Evolutionary conservation across 495 filamentous ascomycete species (phyloP), one percentile per base, ranked within the genome.

Genomic region (Penicillium bovifimosum): DNA sequence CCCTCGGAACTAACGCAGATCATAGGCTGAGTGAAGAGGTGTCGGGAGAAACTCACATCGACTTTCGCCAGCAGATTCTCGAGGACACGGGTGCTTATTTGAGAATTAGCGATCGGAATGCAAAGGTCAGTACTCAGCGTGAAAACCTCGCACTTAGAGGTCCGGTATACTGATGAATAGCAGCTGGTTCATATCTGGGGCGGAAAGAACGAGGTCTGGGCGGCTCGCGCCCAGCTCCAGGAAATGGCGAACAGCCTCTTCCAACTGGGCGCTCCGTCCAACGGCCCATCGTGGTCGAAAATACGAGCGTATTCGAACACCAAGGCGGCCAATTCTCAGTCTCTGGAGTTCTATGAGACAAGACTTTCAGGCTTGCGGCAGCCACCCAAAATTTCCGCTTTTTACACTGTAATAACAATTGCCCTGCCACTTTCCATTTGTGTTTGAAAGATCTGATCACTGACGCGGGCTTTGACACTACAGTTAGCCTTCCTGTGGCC

Each of bases 141-240:
- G 9, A 10, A 29, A 1, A 2, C 5, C 2, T 24, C n/a, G 9
- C 26, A 17, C 31, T 8, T 31, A 18, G 10, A 29, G 4, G 6
- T n/a, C 7, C 13, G 13, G 3, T 17, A 38, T 36, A 36, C 33
- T 48, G 13, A 48, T 9, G 7, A 9, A 0, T 2, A 1, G 11
- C 6, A 28, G 44, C 16, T 38, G 5, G 10, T 55, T 24, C 27
- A 32, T 14, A 55, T 55, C 27, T 55, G 53, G 53, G 53, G 53
- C 6, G 41, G 16, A n/a, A 1, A 39, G 7, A 27, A 6, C 1
- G n/a, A 55, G 32, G 40, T 55, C 6, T 35, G 10, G 2, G 39
- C n/a, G 5, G 53, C 53, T 11, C 41, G 43, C n/a, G 45, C 7
- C 16, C 10, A 24, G 39, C 29, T 51, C 7, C 46, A 55, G 24